phyloP scores from a whole-genome alignment of 768 basidiomycete genomes.

The Suillus cothurnatus region DNA sequence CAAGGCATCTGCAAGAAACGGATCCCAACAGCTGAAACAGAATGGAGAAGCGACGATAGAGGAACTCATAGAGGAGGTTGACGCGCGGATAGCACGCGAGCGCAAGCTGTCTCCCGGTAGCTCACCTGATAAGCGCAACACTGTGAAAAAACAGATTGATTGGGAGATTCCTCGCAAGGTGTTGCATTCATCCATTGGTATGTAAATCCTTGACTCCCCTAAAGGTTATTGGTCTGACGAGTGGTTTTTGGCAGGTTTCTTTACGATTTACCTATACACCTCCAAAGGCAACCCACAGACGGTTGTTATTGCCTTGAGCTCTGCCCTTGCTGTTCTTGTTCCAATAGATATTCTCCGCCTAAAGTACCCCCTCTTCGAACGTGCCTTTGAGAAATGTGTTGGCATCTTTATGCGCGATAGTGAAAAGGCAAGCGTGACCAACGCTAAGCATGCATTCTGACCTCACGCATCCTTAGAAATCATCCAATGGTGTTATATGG shows the following conservation, averaged over 20 bases:
- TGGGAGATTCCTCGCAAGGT: conserved; percentile 92
- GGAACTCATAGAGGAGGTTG: conserved; percentile 27
- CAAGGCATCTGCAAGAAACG: conserved; percentile 25
- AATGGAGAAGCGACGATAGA: conserved; percentile 20
- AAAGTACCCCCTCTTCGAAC: conserved; percentile 61
- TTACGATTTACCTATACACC: conserved; percentile 60
- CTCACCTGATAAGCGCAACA: conserved; percentile 16
- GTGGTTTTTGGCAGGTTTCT: conserved; percentile 49
- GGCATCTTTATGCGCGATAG: conserved; percentile 91
- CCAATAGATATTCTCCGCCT: conserved; percentile 80
- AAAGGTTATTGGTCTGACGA: conserved; percentile 9
- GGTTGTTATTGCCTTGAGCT: conserved; percentile 65
- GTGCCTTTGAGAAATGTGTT: conserved; percentile 66
- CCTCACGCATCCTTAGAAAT: conserved; percentile 42
- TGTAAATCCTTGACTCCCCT: conserved; percentile 7
- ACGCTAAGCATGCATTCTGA: background rate
- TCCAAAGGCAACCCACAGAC: conserved; percentile 47
- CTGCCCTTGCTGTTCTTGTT: conserved; percentile 65
- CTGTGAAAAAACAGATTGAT: conserved; percentile 50
- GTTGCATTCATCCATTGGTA: conserved; percentile 88
- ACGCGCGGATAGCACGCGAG: conserved; percentile 22
- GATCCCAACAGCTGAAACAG: conserved; percentile 24
- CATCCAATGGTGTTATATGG: conserved; percentile 85
- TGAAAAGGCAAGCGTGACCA: conserved; percentile 57
- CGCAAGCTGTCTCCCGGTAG: conserved; percentile 20